Conservation (phyloP, 176 grass and related monocot genomes). For the Triticum turgidum region DNA sequence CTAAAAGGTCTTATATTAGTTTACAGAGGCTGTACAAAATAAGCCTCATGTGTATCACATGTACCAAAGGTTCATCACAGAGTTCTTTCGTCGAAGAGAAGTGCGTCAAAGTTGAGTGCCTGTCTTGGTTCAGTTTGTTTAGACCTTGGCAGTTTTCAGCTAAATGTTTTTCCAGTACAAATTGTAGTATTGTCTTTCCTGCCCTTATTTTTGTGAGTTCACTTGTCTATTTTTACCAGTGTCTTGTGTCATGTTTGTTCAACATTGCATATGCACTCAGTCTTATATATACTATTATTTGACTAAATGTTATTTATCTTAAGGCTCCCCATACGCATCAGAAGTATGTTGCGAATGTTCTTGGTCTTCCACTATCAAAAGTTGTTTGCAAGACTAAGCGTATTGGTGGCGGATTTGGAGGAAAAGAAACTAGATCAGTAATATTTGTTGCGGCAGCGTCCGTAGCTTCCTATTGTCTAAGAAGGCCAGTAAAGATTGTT, state of each 20-base stretch:
- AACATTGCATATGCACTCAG: background rate
- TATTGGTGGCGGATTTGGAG: conserved; percentile 95
- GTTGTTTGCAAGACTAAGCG: conserved; percentile 92
- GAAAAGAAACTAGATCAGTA: conserved; percentile 87
- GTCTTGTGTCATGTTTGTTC: background rate
- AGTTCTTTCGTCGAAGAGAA: background rate
- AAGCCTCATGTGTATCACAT: background rate
- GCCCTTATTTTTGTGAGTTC: background rate
- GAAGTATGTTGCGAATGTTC: conserved; percentile 57
- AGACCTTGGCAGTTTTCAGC: background rate
- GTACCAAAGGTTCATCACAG: background rate
- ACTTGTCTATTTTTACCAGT: background rate
- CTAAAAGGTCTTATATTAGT: too few species aligned
- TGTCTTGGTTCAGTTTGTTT: background rate
- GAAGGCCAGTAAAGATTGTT: conserved; percentile 77
- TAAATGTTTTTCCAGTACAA: background rate
- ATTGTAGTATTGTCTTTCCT: background rate
- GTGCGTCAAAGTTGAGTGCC: background rate
- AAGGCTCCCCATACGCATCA: conserved; percentile 83
- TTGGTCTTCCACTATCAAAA: conserved; percentile 80
- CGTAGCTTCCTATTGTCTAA: conserved; percentile 67
- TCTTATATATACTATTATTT: conserved; percentile 2
- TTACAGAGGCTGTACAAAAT: background rate
- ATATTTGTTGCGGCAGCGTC: conserved; percentile 73
- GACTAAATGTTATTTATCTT: conserved; percentile 24